Percentiles rank a stretch among this genome's conserved stretches.
Conservation (phyloP, 1,284 basidiomycete genomes). For the Pascua sp. region DNA sequence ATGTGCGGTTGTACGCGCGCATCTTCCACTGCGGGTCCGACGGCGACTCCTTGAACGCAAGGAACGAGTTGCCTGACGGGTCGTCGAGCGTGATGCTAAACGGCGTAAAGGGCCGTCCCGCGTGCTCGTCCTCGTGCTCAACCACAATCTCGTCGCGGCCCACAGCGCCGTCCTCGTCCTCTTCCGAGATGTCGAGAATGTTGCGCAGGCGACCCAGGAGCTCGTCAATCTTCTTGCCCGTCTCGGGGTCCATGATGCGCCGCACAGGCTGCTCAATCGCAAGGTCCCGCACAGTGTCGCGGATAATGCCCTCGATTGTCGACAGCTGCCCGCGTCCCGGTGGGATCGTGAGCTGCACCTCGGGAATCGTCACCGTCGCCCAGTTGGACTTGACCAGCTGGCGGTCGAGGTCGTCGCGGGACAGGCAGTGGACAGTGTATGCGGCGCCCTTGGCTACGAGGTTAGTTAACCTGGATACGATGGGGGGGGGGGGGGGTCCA, state of each 20-base stretch:
- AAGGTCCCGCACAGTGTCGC: slow-evolving; percentile 80
- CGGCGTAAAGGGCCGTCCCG: slow-evolving; percentile 59
- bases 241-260: slow-evolving; percentile 72
- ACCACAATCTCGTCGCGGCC: slow-evolving; percentile 30
- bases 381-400: slow-evolving; percentile 88
- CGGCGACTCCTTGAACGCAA: slow-evolving; percentile 76
- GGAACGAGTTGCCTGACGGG: slow-evolving; percentile 90
- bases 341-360: slow-evolving; percentile 88
- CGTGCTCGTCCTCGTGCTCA: slow-evolving; percentile 35
- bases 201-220: slow-evolving; percentile 67
- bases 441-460: slow-evolving; percentile 52
- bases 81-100: slow-evolving; percentile 88
- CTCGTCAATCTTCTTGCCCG: slow-evolving; percentile 72
- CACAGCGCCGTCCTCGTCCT: slow-evolving; percentile 50
- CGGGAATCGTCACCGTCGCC: slow-evolving; percentile 78
- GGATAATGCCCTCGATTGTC: slow-evolving; percentile 88
- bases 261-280: slow-evolving; percentile 80
- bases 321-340: slow-evolving; percentile 85
- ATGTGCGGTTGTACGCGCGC: slow-evolving; percentile 75
- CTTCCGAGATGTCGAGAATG: slow-evolving; percentile 66
- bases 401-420: slow-evolving; percentile 77
- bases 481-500: no score
- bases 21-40: slow-evolving; percentile 90
- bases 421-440: slow-evolving; percentile 79
- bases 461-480: not conserved